Evolutionary conservation across 1,284 basidiomycete genomes (phyloP), one percentile per base, ranked within the genome.

Genomic region (Irpex sp.): DNA sequence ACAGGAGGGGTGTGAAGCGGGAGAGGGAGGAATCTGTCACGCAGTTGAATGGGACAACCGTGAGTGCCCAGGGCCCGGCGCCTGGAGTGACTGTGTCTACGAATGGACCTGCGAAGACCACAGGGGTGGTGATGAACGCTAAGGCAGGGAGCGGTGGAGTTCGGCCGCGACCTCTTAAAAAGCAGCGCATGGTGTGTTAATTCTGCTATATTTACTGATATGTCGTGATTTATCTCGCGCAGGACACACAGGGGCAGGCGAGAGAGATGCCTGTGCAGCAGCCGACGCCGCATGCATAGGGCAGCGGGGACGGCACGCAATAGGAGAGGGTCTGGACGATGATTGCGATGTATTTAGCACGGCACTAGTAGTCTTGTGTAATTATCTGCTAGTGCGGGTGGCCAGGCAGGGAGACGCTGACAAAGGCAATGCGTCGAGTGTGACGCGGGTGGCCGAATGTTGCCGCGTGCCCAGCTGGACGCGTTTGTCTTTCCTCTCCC

Each of bases 161-260:
- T 15, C 79, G 87, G 63, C 88, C 89, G 33, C 79, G 90, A 67
- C 89, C 90, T 49, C 70, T 88, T 57, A 92, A 92, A 81, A 92
- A 89, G 75, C 88, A 87, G 71, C 81, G 89, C 66, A 79, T 89
- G 84, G 90, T 92, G 68, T 72, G 85, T 78, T 50, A 58, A 26
- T 33, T 26, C 33, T 13, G 26, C 53, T 13, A 33, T 57, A 21
- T 13, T 21, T 35, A 9, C 57, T 65, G 37, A 36, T 49, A 61
- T 47, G 58, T 47, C 35, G 56, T 21, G 47, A 33, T 55, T 31
- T 50, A 50, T 46, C 33, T 53, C 21, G 15, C 50, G 49, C 56
- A 69, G 67, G 65, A 70, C 47, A 51, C 59, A 62, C 66, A 67
- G 49, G 66, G 70, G 31, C 63, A 64, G 62, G 61, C 59, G 61